A percentile compares a stretch with the other conserved stretches of the same genome.
phyloP scores from a whole-genome alignment of 75 land plant species.

The Selaginella tamariscina region DNA sequence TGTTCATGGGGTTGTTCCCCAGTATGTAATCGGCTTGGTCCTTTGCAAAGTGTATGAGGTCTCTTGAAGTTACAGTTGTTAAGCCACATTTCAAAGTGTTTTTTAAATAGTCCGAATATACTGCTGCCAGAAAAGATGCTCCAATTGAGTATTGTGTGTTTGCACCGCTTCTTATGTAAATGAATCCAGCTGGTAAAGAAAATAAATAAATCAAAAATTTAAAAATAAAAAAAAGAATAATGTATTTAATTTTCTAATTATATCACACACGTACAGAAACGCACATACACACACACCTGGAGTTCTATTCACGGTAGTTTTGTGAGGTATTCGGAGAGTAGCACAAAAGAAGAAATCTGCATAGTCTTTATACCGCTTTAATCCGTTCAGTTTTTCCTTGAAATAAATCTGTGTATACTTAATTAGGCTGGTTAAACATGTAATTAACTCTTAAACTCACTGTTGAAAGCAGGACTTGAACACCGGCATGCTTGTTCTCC shows the following conservation, averaged over 20 bases:
- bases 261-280: no score
- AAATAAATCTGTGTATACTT: slow-evolving; percentile 1
- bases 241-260: no score
- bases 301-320: background rate
- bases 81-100: background rate
- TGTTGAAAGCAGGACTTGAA: slow-evolving; percentile 64
- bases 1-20: slow-evolving; percentile 52
- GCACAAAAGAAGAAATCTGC: slow-evolving; percentile 10
- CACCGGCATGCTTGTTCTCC: slow-evolving; percentile 82
- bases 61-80: background rate
- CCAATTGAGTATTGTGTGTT: slow-evolving; percentile 9
- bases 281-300: background rate
- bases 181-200: slow-evolving; percentile 6
- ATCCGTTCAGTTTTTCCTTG: background rate
- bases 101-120: background rate
- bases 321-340: background rate
- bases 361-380: slow-evolving; percentile 12
- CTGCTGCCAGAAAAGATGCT: background rate
- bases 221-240: no score
- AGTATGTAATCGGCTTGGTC: slow-evolving; percentile 49
- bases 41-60: background rate
- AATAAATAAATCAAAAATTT: no score
- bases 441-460: slow-evolving; percentile 27
- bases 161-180: slow-evolving; percentile 9
- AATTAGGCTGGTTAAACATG: background rate